These are phyloP conservation scores for Coemansia sp. DNA, from an alignment of 371 early-diverging fungal species.

Conservation along the genomic window DNA sequence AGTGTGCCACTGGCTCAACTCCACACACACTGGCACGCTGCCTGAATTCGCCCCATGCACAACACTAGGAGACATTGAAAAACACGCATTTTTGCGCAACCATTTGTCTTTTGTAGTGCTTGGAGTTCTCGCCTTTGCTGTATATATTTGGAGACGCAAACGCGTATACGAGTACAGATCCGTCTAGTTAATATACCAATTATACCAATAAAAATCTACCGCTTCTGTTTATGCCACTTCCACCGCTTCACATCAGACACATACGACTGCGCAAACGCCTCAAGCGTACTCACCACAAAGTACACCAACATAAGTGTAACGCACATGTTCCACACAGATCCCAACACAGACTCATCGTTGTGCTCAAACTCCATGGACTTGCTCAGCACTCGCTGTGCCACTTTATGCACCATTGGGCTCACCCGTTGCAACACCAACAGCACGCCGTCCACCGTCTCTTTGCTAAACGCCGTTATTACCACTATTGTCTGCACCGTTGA, in stretches of 20 bases:
- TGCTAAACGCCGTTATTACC: conserved; percentile 64
- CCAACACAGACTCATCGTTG: conserved; percentile 36
- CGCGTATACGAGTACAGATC: neutral
- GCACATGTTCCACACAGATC: conserved; percentile 73
- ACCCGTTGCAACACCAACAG: conserved; percentile 54
- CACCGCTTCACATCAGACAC: conserved; percentile 51
- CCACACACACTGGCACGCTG: conserved; percentile 24
- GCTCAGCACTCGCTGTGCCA: conserved; percentile 54
- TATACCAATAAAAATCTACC: neutral
- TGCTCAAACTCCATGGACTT: conserved; percentile 49
- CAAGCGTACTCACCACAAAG: conserved; percentile 77
- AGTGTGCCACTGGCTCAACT: conserved; percentile 25
- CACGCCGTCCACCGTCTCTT: conserved; percentile 60
- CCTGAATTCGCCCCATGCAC: conserved; percentile 18
- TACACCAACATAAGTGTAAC: conserved; percentile 77
- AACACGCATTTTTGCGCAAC: conserved; percentile 21
- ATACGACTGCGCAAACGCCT: conserved; percentile 73
- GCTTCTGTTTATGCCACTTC: conserved; percentile 35
- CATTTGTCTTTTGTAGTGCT: conserved; percentile 22
- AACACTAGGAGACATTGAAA: neutral
- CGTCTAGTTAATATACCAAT: neutral
- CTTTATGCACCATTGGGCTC: conserved; percentile 57
- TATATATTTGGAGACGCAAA: conserved; percentile 33
- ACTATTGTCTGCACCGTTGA: conserved; percentile 70
- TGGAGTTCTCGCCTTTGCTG: conserved; percentile 25